Base-by-base conservation (phyloP, 495 filamentous ascomycete species). In the Penicillium arizonense region DNA sequence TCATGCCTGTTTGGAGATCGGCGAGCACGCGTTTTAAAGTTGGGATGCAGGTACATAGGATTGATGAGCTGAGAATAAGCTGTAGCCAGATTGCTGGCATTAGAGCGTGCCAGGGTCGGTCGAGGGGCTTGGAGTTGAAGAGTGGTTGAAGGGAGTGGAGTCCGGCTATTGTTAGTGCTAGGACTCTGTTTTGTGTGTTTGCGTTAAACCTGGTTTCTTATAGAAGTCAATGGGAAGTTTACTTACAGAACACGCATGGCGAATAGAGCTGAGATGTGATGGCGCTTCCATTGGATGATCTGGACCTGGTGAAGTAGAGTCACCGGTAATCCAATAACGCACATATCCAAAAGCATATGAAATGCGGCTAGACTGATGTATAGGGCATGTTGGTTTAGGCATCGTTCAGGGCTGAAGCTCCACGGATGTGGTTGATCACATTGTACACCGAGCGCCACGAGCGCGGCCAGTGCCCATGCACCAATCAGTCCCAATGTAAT, bases 1-100 rank as follows among this genome's bases (percentile, higher is more conserved):
- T 59, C 56, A 59, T 59, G 4, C 56, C 56, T 12, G 56, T 59
- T 34, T 55, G 56, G 1, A 59, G 51, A 36, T 59, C 56, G 2
- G 46, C 47, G 2, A 59, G 30, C 4, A 55, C 52, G 3, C 52
- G 52, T 21, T 59, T 59, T 5, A 59, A 32, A 2, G 51, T 59
- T 12, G 56, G 56, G 16, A 59, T 51, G 36, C 55, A 57, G 13
- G 55, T 53, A 24, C 52, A 59, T 4, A 59, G n/a, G 16, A 55
- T 55, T 2, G 56, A 59, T 0, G 52, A 24, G 30, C 56, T 55
- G 20, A 50, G 46, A 7, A 55, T 33, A 7, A 59, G 30, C 26
- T 59, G 56, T 4, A 59, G 43, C 56, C 56, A 59, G 14, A 59
- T 55, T 5, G 46, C 23, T 12, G 56, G 56, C 52, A 59, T 59